These are phyloP conservation scores for Sarocladiaceae sp. DNA, from an alignment of 2,329 filamentous ascomycete genomes.

Conservation along the genomic window DNA sequence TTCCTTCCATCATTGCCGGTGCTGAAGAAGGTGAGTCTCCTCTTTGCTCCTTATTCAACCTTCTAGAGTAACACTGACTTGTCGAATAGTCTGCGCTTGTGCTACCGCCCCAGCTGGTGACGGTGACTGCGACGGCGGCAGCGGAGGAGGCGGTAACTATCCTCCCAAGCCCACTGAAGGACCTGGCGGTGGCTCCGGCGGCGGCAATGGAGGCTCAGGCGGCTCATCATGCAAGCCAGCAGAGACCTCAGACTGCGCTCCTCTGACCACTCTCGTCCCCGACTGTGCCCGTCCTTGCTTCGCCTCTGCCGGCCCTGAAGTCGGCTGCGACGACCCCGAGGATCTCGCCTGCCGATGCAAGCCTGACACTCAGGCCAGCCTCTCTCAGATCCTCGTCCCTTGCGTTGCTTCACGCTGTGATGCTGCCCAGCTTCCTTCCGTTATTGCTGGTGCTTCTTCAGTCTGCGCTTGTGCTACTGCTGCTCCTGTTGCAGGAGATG, in stretches of 20 bases:
- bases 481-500: constrained; percentile 8
- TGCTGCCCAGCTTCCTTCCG: constrained; percentile 15
- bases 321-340: constrained; percentile 20
- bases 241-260: constrained; percentile 18
- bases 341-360: constrained; percentile 25
- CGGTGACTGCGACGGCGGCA: constrained; percentile 9
- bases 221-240: constrained; percentile 10
- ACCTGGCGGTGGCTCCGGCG: neutral
- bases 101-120: constrained; percentile 9
- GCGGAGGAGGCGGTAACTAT: constrained; percentile 2
- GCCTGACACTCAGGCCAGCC: constrained; percentile 15
- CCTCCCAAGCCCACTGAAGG: constrained; percentile 9
- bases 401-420: constrained; percentile 18
- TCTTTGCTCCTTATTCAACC: neutral
- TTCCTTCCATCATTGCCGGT: constrained; percentile 18
- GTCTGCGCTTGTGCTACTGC: constrained; percentile 13
- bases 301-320: constrained; percentile 18
- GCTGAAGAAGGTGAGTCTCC: constrained; percentile 5
- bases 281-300: constrained; percentile 24
- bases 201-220: neutral
- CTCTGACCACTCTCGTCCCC: constrained; percentile 22
- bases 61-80: neutral
- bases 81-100: constrained; percentile 11
- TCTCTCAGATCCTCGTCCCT: constrained; percentile 18
- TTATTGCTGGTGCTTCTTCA: constrained; percentile 17